Evolutionary conservation across 345 rosid genomes (phyloP).

Genomic region (Arabidopsis arenosa): DNA sequence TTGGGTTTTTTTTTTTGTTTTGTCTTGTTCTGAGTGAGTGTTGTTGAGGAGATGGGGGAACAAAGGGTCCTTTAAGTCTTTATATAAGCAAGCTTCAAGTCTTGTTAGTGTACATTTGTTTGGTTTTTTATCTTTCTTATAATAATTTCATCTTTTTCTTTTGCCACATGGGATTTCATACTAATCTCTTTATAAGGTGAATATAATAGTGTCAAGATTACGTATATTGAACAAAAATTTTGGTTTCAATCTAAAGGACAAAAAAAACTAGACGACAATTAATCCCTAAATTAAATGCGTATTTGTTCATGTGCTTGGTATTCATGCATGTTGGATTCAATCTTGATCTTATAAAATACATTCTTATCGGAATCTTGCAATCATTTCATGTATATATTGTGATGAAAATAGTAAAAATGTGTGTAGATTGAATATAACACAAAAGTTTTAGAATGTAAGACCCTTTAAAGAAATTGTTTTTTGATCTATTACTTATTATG

Average conservation of each 20-base stretch:
- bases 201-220: conserved; percentile 26
- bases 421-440: neutral
- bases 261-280: conserved; percentile 36
- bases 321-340: conserved; percentile 43
- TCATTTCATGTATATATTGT: conserved; percentile 23
- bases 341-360: conserved; percentile 37
- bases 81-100: conserved; percentile 42
- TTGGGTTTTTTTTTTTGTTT: conserved; percentile 23
- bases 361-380: conserved; percentile 41
- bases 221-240: conserved; percentile 22
- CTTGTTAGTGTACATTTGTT: conserved; percentile 25
- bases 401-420: conserved; percentile 20
- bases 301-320: conserved; percentile 35
- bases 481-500: neutral
- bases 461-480: neutral
- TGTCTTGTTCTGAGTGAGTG: conserved; percentile 31
- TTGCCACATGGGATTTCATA: conserved; percentile 40
- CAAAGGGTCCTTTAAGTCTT: conserved; percentile 38
- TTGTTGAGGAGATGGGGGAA: conserved; percentile 46
- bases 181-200: conserved; percentile 16
- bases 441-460: neutral
- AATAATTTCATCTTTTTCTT: neutral
- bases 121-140: neutral
- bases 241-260: conserved; percentile 37
- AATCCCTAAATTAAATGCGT: conserved; percentile 33